These are phyloP conservation scores for Saccharomyces mikatae DNA, from an alignment of 805 yeast species.

Conservation along the genomic window DNA sequence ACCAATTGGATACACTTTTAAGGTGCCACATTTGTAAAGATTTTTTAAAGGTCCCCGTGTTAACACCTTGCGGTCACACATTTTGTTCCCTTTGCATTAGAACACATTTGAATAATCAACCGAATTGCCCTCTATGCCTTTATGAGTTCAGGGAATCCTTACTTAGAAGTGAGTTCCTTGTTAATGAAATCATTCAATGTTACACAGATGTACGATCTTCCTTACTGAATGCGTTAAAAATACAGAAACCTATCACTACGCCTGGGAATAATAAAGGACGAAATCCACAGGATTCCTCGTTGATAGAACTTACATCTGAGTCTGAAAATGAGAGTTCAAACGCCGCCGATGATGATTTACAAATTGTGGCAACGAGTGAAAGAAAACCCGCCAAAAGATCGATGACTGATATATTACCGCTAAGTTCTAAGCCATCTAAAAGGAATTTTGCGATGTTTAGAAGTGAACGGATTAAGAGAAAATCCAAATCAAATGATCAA, in stretches of 20 bases:
- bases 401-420: conserved; percentile 1
- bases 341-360: conserved; percentile 24
- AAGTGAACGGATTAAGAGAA: conserved; percentile 7
- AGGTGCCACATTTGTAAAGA: conserved; percentile 89
- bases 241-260: neutral
- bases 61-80: conserved; percentile 80
- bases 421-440: conserved; percentile 1
- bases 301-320: conserved; percentile 28
- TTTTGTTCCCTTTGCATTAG: conserved; percentile 86
- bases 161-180: conserved; percentile 52
- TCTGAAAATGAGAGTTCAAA: conserved; percentile 18
- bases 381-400: conserved; percentile 12
- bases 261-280: neutral
- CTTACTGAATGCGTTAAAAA: conserved; percentile 21
- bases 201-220: conserved; percentile 38
- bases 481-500: conserved; percentile 6
- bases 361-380: conserved; percentile 23
- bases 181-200: conserved; percentile 64
- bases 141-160: conserved; percentile 62
- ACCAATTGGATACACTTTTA: conserved; percentile 59
- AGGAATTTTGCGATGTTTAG: conserved; percentile 1
- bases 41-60: conserved; percentile 66
- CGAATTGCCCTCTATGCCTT: conserved; percentile 72
- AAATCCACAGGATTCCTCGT: conserved; percentile 6
- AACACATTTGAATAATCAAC: conserved; percentile 50